phyloP scores from a whole-genome alignment of 106 monocot genomes.

The Dioscorea zingiberensis region DNA sequence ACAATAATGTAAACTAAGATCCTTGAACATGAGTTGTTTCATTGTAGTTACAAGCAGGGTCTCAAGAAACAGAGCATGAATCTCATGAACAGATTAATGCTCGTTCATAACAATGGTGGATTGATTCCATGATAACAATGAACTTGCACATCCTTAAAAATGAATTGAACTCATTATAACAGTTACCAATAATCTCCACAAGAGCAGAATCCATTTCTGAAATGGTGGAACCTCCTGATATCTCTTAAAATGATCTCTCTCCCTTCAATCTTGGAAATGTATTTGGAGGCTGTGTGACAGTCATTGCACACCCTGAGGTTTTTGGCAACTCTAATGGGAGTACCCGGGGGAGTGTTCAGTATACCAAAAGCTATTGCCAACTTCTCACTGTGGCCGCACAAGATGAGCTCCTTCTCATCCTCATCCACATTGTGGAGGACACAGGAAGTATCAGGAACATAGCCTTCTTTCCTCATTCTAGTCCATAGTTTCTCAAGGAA shows the following conservation, averaged over 20 bases:
- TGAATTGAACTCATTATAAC: not conserved
- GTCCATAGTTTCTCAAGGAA: conserved; percentile 38
- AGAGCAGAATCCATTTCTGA: conserved; percentile 30
- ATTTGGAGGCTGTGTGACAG: conserved; percentile 59
- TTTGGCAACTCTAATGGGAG: conserved; percentile 61
- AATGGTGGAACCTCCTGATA: conserved; percentile 36
- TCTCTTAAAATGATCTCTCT: conserved; percentile 51
- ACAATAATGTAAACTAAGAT: too few relatives aligned
- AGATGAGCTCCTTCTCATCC: conserved; percentile 44
- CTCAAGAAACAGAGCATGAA: too few relatives aligned
- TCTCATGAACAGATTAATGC: too few relatives aligned
- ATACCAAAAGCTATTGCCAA: conserved; percentile 63
- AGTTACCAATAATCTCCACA: conserved; percentile 42
- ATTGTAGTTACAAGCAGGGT: too few relatives aligned
- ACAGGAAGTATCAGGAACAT: conserved; percentile 49
- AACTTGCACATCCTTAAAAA: too few relatives aligned
- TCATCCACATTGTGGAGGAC: conserved; percentile 61
- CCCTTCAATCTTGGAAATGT: conserved; percentile 40
- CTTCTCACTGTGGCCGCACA: conserved; percentile 68
- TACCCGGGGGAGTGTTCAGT: conserved; percentile 36
- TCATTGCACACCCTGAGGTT: conserved; percentile 79
- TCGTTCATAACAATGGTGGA: too few relatives aligned
- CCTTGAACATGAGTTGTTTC: too few relatives aligned
- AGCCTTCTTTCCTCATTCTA: conserved; percentile 51
- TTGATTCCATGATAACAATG: too few relatives aligned